These are phyloP conservation scores for Blastocystis sp. DNA, from an alignment of 352 stramenopile species.

Conservation along the genomic window DNA sequence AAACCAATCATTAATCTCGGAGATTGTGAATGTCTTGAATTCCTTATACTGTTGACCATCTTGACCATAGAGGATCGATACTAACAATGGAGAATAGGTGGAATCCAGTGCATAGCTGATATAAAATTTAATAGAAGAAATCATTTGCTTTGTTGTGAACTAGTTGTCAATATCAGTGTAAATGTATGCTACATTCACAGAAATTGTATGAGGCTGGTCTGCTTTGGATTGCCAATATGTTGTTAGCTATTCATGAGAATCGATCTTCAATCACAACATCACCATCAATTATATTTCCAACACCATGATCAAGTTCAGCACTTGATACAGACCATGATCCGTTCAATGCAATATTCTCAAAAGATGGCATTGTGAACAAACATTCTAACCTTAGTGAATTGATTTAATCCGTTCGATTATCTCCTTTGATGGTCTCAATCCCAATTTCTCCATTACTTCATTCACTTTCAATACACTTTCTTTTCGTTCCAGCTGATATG, in stretches of 20 bases:
- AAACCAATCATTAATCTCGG: constrained; percentile 52
- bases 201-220: constrained; percentile 1
- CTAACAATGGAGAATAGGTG: constrained; percentile 32
- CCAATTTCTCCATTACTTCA: neutral
- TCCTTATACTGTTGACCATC: constrained; percentile 18
- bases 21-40: constrained; percentile 27
- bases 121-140: constrained; percentile 17
- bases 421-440: neutral
- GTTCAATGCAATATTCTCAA: neutral
- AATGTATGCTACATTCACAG: constrained; percentile 6
- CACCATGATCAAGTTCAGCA: constrained; percentile 50
- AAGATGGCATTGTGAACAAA: neutral
- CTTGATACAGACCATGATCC: constrained; percentile 46
- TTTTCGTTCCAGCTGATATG: neutral
- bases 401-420: neutral
- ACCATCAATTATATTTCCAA: constrained; percentile 47
- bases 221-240: constrained; percentile 63
- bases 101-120: constrained; percentile 29
- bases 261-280: neutral
- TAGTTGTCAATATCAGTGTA: neutral
- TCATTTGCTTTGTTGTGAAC: constrained; percentile 42
- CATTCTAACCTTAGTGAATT: neutral
- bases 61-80: constrained; percentile 34
- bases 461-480: neutral
- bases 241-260: neutral